Conservation (phyloP, 1,284 basidiomycete genomes). For the Athelia psychrophila region DNA sequence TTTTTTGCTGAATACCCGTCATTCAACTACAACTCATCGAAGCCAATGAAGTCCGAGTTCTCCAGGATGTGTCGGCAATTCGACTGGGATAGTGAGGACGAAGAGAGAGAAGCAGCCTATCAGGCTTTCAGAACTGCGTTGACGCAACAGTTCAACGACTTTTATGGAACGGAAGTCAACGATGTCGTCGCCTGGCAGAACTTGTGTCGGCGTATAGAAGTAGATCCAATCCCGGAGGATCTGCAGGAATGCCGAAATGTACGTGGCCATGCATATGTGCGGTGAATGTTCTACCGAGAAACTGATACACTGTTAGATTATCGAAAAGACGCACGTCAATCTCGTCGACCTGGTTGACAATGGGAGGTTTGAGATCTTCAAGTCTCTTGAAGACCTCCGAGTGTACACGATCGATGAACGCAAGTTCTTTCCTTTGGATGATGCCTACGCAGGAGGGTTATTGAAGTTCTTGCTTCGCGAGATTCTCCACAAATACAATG, state of each 20-base stretch:
- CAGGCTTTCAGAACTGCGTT: constrained; percentile 8
- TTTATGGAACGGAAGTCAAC: not conserved
- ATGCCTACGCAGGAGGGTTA: constrained; percentile 35
- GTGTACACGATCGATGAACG: constrained; percentile 26
- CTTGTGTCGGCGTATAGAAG: not conserved
- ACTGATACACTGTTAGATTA: constrained; percentile 18
- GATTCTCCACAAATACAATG: too few species aligned
- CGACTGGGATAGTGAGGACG: not conserved
- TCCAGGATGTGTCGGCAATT: not conserved
- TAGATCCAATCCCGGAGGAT: not conserved
- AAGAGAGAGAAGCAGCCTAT: not conserved
- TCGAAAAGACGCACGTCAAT: constrained; percentile 32
- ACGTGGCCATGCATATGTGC: not conserved
- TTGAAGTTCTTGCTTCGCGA: constrained; percentile 30
- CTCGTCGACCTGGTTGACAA: constrained; percentile 33
- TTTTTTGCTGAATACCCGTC: not conserved
- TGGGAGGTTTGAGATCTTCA: constrained; percentile 19
- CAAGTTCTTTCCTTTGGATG: constrained; percentile 35
- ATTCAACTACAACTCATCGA: not conserved
- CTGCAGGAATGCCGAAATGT: not conserved
- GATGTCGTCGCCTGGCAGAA: not conserved
- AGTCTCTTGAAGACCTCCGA: constrained; percentile 24
- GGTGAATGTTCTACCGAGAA: not conserved
- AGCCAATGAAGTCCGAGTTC: not conserved
- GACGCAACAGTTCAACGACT: not conserved